Evolutionary conservation across 163 green algal genomes (phyloP).

Genomic region (Scenedesmus sp.): DNA sequence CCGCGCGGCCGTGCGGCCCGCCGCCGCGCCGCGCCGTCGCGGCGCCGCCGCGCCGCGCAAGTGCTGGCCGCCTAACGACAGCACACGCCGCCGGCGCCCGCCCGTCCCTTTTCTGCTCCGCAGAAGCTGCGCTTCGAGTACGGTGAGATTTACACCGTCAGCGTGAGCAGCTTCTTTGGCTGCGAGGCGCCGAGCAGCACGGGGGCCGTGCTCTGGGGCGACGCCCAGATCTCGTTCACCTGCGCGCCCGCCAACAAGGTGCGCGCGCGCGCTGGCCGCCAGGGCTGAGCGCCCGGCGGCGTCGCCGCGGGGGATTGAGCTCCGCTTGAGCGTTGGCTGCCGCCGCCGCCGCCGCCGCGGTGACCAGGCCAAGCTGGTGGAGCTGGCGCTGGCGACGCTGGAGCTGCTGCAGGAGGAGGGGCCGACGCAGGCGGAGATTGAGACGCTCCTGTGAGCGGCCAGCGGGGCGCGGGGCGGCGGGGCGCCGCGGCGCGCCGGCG

Average conservation of each 20-base stretch:
- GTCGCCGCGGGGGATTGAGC: no score
- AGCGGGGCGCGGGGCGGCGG: no score
- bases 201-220: conserved; percentile 54
- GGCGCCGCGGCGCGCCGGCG: no score
- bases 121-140: conserved; percentile 79
- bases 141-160: conserved; percentile 73
- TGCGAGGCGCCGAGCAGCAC: conserved; percentile 63
- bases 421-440: conserved; percentile 61
- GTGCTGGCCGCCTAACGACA: not conserved
- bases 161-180: conserved; percentile 76
- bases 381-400: conserved; percentile 76
- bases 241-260: conserved; percentile 77
- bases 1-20: no score
- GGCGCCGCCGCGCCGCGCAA: no score
- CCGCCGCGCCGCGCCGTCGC: no score
- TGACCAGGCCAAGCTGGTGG: conserved; percentile 58
- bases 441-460: conserved; percentile 47
- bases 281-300: no score
- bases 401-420: conserved; percentile 62
- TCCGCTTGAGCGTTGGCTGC: no score
- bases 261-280: conserved; percentile 29
- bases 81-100: not conserved
- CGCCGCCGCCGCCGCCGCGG: not conserved
- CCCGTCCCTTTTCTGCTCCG: conserved; percentile 56
- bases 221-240: conserved; percentile 82